Conservation (phyloP, 1,284 basidiomycete genomes). For the Ceratobasidium sp. region DNA sequence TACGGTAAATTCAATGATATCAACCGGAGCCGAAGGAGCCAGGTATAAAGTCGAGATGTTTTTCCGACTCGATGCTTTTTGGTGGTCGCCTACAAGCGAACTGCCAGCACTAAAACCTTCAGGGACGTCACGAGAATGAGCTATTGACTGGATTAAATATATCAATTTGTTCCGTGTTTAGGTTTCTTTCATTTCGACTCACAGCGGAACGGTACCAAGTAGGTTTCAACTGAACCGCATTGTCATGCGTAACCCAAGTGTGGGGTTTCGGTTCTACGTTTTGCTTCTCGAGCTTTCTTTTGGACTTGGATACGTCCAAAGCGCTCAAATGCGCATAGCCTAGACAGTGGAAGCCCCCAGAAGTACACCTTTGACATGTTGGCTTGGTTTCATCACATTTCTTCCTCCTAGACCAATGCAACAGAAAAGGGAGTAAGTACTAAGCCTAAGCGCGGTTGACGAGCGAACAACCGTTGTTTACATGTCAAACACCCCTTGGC, state of each 20-base stretch:
- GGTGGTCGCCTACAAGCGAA: too few species aligned
- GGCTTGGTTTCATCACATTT: conserved; percentile 1
- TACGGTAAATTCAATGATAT: not conserved
- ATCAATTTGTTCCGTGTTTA: too few species aligned
- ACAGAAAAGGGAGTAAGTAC: not conserved
- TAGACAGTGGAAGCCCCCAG: not conserved
- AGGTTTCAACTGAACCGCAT: not conserved
- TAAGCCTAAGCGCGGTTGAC: too few species aligned
- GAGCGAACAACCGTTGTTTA: too few species aligned
- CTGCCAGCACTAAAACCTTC: too few species aligned
- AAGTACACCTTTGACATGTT: not conserved
- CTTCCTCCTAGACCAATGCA: not conserved
- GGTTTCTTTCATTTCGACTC: too few species aligned
- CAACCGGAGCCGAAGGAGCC: not conserved
- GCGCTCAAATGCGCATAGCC: not conserved
- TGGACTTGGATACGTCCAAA: not conserved
- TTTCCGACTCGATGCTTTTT: too few species aligned
- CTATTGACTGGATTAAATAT: too few species aligned
- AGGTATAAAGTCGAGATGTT: not conserved
- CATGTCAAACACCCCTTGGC: too few species aligned
- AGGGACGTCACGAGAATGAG: too few species aligned
- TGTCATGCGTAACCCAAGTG: not conserved
- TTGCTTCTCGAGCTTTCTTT: not conserved
- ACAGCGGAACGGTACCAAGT: not conserved
- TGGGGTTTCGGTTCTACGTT: not conserved